A percentile compares a stretch with the other conserved stretches of the same genome.
phyloP scores from a whole-genome alignment of 768 basidiomycete species.

The Tricholoma matsutake region DNA sequence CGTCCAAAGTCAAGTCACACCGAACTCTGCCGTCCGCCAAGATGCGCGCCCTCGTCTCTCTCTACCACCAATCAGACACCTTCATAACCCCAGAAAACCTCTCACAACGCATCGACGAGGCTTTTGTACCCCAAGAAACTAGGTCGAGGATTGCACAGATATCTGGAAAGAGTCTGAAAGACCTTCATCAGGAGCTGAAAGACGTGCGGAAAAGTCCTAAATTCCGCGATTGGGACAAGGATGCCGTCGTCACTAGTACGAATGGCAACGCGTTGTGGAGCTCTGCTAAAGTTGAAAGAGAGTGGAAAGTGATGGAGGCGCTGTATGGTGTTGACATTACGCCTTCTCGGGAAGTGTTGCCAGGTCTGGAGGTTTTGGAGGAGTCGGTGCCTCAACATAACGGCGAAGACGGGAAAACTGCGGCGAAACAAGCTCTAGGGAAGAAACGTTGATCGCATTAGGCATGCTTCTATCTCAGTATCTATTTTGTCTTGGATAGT shows the following conservation, averaged over 20 bases:
- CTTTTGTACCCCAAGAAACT: constrained; percentile 38
- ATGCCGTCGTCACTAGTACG: constrained; percentile 2
- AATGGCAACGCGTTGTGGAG: constrained; percentile 25
- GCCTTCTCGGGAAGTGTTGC: constrained; percentile 24
- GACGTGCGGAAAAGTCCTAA: constrained; percentile 30
- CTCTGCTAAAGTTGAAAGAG: constrained; percentile 26
- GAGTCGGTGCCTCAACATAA: constrained; percentile 22
- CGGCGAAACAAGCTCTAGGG: neutral
- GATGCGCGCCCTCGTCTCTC: constrained; percentile 69
- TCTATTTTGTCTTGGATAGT: neutral
- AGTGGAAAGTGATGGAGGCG: constrained; percentile 45
- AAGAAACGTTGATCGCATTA: neutral
- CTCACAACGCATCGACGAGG: constrained; percentile 57
- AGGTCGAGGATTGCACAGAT: neutral
- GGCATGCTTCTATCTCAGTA: neutral
- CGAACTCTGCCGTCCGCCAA: constrained; percentile 49
- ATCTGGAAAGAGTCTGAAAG: constrained; percentile 10
- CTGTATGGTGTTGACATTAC: constrained; percentile 47
- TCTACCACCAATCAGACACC: constrained; percentile 72
- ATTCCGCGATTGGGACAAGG: constrained; percentile 36
- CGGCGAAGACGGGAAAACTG: neutral
- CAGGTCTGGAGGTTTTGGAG: constrained; percentile 46
- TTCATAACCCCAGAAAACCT: constrained; percentile 76
- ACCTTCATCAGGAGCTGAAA: constrained; percentile 18
- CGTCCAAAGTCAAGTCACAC: constrained; percentile 22